Base-by-base conservation (phyloP, 805 yeast genomes). In the Metschnikowia continentalis region DNA sequence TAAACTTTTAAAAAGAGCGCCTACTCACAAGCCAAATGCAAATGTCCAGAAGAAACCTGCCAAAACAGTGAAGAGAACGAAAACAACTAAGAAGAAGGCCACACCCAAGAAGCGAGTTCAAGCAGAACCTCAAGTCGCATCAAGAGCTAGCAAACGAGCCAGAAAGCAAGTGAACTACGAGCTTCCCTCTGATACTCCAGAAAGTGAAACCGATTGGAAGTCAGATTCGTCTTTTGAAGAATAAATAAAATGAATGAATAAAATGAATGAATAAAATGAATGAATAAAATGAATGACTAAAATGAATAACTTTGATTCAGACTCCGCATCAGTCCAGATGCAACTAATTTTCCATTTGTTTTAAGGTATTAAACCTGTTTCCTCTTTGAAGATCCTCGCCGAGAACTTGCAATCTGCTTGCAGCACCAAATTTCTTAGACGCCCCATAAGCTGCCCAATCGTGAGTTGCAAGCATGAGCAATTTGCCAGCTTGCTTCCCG, bases 341-440 rank as follows among this genome's bases (percentile, higher is more conserved):
- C 26, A 15, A 19, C 35, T 55, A 66, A 2, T 48, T 40, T 40
- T 71, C 80, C 80, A 79, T 72, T 17, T 64, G 69, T 49, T 75
- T 75, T 41, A 79, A 66, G 8, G 70, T 52, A n/a, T 76, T 73
- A 11, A 86, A 62, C 15, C 52, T 65, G 0, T 86, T 82, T 0
- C 68, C 68, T 1, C 63, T 60, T 11, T 62, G 55, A 87, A 92
- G 89, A 45, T 88, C 96, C 60, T 92, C 96, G 3, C 91, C 91
- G 30, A 90, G 66, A 5, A 92, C 77, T 47, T 81, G 68, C 50
- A 94, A 68, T 53, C 97, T 78, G 5, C 88, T 86, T 13, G 96
- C 92, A 6, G 92, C 90, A 5, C 95, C 85, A 57, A 69, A 84
- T 47, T 75, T 79, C 51, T 71, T 72, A 8, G 77, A 82, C 2